phyloP scores from a whole-genome alignment of 441 rosid species.

The Euphorbia schlechtendalii region DNA sequence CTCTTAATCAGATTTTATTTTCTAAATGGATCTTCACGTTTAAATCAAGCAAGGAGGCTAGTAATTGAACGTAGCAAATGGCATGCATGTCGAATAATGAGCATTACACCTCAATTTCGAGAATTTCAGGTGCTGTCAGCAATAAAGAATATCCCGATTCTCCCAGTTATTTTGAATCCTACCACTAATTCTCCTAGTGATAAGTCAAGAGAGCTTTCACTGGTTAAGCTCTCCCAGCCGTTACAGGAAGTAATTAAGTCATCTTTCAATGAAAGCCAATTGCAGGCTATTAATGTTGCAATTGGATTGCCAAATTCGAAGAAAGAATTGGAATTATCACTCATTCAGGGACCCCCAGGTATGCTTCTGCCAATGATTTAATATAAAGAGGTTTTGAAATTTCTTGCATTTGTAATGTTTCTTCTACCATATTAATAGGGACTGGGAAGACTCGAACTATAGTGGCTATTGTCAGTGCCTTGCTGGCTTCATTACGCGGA shows the following conservation, averaged over 20 bases:
- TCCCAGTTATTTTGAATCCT: slow-evolving; percentile 76
- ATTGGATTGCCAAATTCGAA: slow-evolving; percentile 42
- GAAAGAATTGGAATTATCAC: slow-evolving; percentile 70
- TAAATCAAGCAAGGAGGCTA: slow-evolving; percentile 89
- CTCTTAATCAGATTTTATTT: slow-evolving; percentile 79
- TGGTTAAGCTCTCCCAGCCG: slow-evolving; percentile 56
- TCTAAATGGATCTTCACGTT: slow-evolving; percentile 65
- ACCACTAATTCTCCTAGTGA: slow-evolving; percentile 27
- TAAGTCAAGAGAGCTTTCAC: slow-evolving; percentile 36
- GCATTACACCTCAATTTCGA: slow-evolving; percentile 86
- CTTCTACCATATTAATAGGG: slow-evolving; percentile 37
- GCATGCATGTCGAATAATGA: slow-evolving; percentile 89
- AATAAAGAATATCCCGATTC: slow-evolving; percentile 62
- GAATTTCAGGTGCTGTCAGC: slow-evolving; percentile 96
- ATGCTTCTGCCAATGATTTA: slow-evolving; percentile 14
- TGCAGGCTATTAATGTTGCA: slow-evolving; percentile 72
- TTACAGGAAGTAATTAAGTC: slow-evolving; percentile 60
- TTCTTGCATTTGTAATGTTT: slow-evolving; percentile 9
- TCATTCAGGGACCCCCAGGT: slow-evolving; percentile 99
- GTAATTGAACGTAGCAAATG: slow-evolving; percentile 97
- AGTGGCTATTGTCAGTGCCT: slow-evolving; percentile 86
- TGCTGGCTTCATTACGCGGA: slow-evolving; percentile 62
- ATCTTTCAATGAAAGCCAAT: slow-evolving; percentile 84
- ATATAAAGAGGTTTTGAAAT: slow-evolving; percentile 12
- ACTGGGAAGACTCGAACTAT: slow-evolving; percentile 98